phyloP scores from a whole-genome alignment of 176 grass and related monocot species.

The Hsuehochloa calcarea region DNA sequence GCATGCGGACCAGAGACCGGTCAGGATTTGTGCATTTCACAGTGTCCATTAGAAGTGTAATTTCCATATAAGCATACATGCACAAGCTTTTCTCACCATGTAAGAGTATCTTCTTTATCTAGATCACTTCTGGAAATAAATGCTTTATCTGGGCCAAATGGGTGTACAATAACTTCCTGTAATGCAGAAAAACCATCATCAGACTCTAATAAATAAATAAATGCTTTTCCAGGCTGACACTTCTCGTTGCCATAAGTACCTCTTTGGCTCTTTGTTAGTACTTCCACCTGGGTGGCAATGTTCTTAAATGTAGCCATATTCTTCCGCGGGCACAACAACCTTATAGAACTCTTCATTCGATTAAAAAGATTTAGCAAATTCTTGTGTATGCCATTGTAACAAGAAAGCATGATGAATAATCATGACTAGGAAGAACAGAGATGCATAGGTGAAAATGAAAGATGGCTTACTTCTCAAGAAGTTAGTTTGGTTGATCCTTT shows the following conservation, averaged over 20 bases:
- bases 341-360: constrained; percentile 76
- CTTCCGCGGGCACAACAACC: constrained; percentile 68
- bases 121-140: too few species aligned
- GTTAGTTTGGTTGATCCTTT: constrained; percentile 30
- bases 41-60: too few species aligned
- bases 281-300: constrained; percentile 68
- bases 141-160: constrained; percentile 87
- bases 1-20: too few species aligned
- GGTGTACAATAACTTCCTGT: constrained; percentile 61
- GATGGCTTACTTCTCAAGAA: constrained; percentile 70
- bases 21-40: too few species aligned
- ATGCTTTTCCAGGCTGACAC: neutral
- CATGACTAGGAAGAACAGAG: neutral
- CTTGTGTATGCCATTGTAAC: constrained; percentile 42
- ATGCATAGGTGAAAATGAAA: constrained; percentile 22
- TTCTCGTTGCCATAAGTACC: too few species aligned
- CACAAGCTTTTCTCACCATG: too few species aligned
- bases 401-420: constrained; percentile 28
- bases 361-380: constrained; percentile 62
- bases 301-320: constrained; percentile 66
- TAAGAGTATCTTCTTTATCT: too few species aligned
- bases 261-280: constrained; percentile 61
- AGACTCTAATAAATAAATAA: neutral
- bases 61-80: too few species aligned
- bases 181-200: constrained; percentile 28